Conservation (phyloP, 2,329 filamentous ascomycete genomes). For the Talaromyces sp. region DNA sequence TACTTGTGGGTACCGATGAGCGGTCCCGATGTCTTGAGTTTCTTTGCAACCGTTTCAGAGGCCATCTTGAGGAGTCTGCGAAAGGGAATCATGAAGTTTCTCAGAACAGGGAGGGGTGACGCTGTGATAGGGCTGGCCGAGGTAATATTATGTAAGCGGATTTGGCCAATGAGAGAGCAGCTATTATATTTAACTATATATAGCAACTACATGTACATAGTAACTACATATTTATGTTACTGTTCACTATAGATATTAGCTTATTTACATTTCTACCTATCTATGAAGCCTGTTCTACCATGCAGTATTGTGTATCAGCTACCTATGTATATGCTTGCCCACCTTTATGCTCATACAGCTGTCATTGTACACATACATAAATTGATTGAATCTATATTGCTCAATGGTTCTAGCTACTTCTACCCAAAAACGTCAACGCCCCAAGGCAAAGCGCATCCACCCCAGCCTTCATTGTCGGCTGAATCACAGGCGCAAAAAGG, state of each 20-base stretch:
- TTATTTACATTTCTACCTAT: background rate
- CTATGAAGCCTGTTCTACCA: background rate
- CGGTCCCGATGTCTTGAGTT: conserved; percentile 68
- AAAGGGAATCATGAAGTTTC: conserved; percentile 20
- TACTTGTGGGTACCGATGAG: conserved; percentile 87
- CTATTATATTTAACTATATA: background rate
- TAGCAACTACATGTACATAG: background rate
- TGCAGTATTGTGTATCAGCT: too few species aligned
- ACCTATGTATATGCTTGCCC: too few species aligned
- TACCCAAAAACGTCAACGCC: conserved; percentile 43
- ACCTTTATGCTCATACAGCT: too few species aligned
- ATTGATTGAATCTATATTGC: too few species aligned
- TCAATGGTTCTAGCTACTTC: background rate
- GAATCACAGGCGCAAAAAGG: conserved; percentile 53
- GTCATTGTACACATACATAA: too few species aligned
- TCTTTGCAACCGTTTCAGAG: conserved; percentile 65
- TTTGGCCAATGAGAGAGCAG: background rate
- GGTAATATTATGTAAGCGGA: background rate
- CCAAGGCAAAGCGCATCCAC: conserved; percentile 47
- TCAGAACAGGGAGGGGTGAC: background rate
- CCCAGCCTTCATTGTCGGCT: conserved; percentile 51
- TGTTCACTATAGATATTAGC: background rate
- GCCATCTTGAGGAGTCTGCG: conserved; percentile 54
- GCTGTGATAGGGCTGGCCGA: background rate
- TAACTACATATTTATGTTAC: background rate